Evolutionary conservation across 768 basidiomycete genomes (phyloP).

Genomic region (Boletus huronensis): DNA sequence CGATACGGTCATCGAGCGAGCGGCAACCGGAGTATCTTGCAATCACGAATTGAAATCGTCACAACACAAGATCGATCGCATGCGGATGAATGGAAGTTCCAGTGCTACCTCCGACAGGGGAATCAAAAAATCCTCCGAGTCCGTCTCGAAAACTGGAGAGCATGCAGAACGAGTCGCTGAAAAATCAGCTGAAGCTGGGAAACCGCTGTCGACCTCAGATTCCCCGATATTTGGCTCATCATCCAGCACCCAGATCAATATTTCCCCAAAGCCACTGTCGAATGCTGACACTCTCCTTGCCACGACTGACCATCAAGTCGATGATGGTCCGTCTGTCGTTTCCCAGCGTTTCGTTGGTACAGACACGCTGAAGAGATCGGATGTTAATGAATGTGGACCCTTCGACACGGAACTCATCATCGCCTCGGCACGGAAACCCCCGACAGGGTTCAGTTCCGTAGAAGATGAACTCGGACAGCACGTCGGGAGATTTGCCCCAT

Average conservation of each 20-base stretch:
- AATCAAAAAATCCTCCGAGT: not conserved
- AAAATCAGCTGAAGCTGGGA: not conserved
- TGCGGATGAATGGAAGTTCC: conserved; percentile 12
- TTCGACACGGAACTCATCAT: not conserved
- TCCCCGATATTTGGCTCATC: conserved; percentile 13
- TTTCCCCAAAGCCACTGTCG: conserved; percentile 5
- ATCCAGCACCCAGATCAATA: conserved; percentile 14
- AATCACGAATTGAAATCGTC: not conserved
- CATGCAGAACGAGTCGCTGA: not conserved
- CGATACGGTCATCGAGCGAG: not conserved
- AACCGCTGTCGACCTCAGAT: not conserved
- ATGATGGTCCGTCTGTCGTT: not conserved
- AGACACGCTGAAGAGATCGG: not conserved
- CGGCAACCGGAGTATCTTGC: not conserved
- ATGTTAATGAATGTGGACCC: not conserved
- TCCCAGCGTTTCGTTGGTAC: not conserved
- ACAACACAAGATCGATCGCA: not conserved
- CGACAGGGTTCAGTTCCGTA: not conserved
- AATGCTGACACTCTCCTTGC: conserved; percentile 1
- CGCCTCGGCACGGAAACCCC: not conserved
- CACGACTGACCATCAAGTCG: not conserved
- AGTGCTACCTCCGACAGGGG: not conserved
- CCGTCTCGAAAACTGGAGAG: not conserved
- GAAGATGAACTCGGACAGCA: not conserved
- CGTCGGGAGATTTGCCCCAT: not conserved